These are phyloP conservation scores for Yamadazyma taylorii DNA, from an alignment of 1,139 yeast genomes.

Conservation along the genomic window DNA sequence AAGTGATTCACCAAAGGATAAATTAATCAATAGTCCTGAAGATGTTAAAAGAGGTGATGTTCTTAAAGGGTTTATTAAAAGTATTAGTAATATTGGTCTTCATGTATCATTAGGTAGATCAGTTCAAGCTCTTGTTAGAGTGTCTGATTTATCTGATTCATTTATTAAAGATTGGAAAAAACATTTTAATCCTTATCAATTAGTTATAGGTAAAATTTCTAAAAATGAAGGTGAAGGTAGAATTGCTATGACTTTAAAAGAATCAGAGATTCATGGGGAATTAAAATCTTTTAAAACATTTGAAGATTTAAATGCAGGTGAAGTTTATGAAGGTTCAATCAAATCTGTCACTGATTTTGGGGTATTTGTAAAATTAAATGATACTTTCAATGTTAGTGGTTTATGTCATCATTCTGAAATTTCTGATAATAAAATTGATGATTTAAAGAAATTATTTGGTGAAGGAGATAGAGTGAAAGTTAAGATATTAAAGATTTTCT, in stretches of 20 bases:
- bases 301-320: slow-evolving; percentile 68
- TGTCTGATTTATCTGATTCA: slow-evolving; percentile 78
- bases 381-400: slow-evolving; percentile 75
- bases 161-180: slow-evolving; percentile 87
- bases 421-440: slow-evolving; percentile 60
- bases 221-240: slow-evolving; percentile 63
- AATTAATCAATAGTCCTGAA: slow-evolving; percentile 44
- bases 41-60: slow-evolving; percentile 71
- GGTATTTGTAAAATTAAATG: slow-evolving; percentile 80
- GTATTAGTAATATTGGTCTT: slow-evolving; percentile 74
- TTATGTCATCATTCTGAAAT: slow-evolving; percentile 86
- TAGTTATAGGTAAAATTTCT: slow-evolving; percentile 73
- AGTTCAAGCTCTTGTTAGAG: slow-evolving; percentile 77
- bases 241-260: slow-evolving; percentile 77
- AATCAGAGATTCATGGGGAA: slow-evolving; percentile 75
- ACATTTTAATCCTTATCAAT: slow-evolving; percentile 66
- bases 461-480: slow-evolving; percentile 91
- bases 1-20: slow-evolving; percentile 51
- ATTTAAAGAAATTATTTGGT: slow-evolving; percentile 64
- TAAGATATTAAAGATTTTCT: slow-evolving; percentile 64
- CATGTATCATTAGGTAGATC: slow-evolving; percentile 75
- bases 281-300: slow-evolving; percentile 55
- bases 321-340: slow-evolving; percentile 75
- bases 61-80: slow-evolving; percentile 77
- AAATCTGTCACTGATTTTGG: slow-evolving; percentile 85